Evolutionary conservation across 2,329 filamentous ascomycete species (phyloP).

Genomic region (Xenosphaeropsis pyriputrescens): DNA sequence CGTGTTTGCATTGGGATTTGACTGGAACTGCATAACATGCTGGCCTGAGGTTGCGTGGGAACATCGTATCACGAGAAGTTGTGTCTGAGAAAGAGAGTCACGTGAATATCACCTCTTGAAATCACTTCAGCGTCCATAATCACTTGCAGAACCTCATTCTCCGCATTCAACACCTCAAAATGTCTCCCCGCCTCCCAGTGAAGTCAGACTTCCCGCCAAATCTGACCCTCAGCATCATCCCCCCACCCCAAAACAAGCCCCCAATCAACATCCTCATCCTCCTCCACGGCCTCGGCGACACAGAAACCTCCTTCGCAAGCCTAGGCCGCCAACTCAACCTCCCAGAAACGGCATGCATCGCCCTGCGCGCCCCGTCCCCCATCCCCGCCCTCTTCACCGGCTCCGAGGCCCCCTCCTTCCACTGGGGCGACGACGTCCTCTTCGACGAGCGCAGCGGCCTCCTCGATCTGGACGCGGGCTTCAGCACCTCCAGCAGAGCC

Average conservation of each 20-base stretch:
- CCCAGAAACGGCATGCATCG: conserved; percentile 48
- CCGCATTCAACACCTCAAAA: too few relatives aligned
- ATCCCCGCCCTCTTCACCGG: conserved; percentile 35
- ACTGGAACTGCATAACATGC: too few relatives aligned
- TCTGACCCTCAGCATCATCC: conserved; percentile 19
- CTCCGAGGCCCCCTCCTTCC: conserved; percentile 24
- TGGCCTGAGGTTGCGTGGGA: too few relatives aligned
- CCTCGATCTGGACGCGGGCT: conserved; percentile 38
- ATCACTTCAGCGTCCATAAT: too few relatives aligned
- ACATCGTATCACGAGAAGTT: too few relatives aligned
- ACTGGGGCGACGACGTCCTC: conserved; percentile 45
- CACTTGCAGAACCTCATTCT: too few relatives aligned
- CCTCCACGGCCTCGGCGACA: conserved; percentile 56
- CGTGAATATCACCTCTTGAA: too few relatives aligned
- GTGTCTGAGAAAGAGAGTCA: too few relatives aligned
- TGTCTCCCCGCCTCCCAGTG: conserved; percentile 15
- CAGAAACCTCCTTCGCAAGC: conserved; percentile 37
- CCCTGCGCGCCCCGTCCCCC: conserved; percentile 41
- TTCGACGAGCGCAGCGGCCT: conserved; percentile 34
- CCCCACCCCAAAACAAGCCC: conserved; percentile 19
- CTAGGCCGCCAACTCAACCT: conserved; percentile 44
- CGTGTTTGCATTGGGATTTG: too few relatives aligned
- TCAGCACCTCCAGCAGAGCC: conserved; percentile 25
- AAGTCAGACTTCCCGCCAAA: conserved; percentile 30
- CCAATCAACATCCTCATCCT: conserved; percentile 49